A percentile compares a stretch with the other conserved stretches of the same genome.
These are phyloP conservation scores for Paraleonurus japonicus DNA, from an alignment of 257 asterid genomes.

Conservation along the genomic window DNA sequence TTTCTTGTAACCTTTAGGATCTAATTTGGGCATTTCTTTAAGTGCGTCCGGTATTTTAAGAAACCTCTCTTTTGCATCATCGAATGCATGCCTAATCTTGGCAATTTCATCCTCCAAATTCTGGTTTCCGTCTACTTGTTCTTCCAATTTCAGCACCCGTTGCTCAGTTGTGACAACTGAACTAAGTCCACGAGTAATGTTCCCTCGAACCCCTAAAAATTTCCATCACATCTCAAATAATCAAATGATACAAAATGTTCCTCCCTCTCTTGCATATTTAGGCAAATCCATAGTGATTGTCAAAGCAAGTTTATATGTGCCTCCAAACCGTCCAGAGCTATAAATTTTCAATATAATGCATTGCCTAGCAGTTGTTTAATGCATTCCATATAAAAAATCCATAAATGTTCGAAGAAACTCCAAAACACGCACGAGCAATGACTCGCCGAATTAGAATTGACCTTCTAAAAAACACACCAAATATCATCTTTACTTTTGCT, in stretches of 20 bases:
- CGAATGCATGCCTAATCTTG: constrained; percentile 54
- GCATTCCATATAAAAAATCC: neutral
- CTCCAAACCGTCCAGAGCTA: neutral
- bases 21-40: constrained; percentile 69
- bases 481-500: neutral
- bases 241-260: neutral
- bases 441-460: neutral
- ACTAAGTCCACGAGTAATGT: constrained; percentile 36
- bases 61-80: constrained; percentile 68
- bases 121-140: constrained; percentile 41
- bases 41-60: constrained; percentile 65
- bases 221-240: constrained; percentile 23
- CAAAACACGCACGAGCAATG: neutral
- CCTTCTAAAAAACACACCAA: neutral
- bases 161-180: constrained; percentile 38
- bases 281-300: constrained; percentile 6
- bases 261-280: neutral
- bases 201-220: constrained; percentile 40
- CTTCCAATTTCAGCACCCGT: constrained; percentile 40
- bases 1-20: constrained; percentile 68
- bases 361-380: neutral
- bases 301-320: constrained; percentile 1
- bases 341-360: neutral
- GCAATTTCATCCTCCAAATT: constrained; percentile 50
- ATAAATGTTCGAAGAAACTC: neutral